A percentile compares a stretch with the other conserved stretches of the same genome.
These are phyloP conservation scores for Flaveria brownii DNA, from an alignment of 129 eudicot species.

Conservation along the genomic window DNA sequence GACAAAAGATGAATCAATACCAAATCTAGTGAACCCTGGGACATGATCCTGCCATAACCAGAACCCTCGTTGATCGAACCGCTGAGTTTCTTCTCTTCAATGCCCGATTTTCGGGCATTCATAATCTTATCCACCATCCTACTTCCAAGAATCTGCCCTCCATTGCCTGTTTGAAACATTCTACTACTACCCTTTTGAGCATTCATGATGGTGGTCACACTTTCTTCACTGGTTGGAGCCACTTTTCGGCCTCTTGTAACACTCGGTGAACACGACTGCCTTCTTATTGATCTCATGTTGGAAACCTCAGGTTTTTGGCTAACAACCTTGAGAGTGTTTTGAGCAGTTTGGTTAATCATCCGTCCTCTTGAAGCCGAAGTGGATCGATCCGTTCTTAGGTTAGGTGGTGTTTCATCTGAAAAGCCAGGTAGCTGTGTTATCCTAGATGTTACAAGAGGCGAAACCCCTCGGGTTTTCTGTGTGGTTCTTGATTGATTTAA, in stretches of 20 bases:
- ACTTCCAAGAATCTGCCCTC: slow-evolving; percentile 61
- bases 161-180: slow-evolving; percentile 39
- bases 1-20: slow-evolving; percentile 32
- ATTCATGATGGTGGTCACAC: not conserved
- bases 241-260: slow-evolving; percentile 59
- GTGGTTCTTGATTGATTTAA: slow-evolving; percentile 43
- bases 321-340: not conserved
- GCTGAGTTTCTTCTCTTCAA: slow-evolving; percentile 45
- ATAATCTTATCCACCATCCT: slow-evolving; percentile 73
- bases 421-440: slow-evolving; percentile 32
- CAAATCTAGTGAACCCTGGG: slow-evolving; percentile 53
- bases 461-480: slow-evolving; percentile 52
- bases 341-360: slow-evolving; percentile 21
- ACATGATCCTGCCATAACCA: slow-evolving; percentile 62
- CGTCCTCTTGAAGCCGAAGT: slow-evolving; percentile 54
- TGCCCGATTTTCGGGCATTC: slow-evolving; percentile 52
- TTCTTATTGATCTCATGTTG: slow-evolving; percentile 29
- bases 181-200: slow-evolving; percentile 28
- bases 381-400: slow-evolving; percentile 51
- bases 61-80: slow-evolving; percentile 55
- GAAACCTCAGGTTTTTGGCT: slow-evolving; percentile 32
- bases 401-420: slow-evolving; percentile 57
- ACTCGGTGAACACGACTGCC: slow-evolving; percentile 72
- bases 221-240: slow-evolving; percentile 36
- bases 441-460: slow-evolving; percentile 47